Evolutionary conservation across 2,329 filamentous ascomycete genomes (phyloP).

Genomic region (Ascochyta viciae-villosae): DNA sequence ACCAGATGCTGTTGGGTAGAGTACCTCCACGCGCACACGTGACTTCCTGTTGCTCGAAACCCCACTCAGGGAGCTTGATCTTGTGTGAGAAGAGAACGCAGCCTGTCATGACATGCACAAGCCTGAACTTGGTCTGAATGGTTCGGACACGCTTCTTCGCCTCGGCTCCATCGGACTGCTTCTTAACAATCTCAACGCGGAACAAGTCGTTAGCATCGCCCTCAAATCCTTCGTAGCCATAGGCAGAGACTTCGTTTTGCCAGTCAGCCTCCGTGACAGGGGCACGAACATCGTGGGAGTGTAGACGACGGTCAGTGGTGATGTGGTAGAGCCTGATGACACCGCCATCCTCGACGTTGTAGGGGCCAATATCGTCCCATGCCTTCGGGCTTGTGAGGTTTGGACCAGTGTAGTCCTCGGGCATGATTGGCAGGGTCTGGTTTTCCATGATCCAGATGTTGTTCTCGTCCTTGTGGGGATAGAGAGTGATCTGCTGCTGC

Average conservation of each 20-base stretch:
- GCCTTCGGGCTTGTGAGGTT: conserved; percentile 80
- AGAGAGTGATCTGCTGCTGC: conserved; percentile 97
- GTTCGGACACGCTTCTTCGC: conserved; percentile 88
- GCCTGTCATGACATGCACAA: conserved; percentile 95
- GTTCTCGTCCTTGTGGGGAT: conserved; percentile 99
- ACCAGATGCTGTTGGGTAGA: conserved; percentile 96
- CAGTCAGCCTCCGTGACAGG: conserved; percentile 62
- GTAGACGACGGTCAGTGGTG: conserved; percentile 84
- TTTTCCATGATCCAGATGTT: conserved; percentile 95
- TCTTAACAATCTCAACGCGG: conserved; percentile 92
- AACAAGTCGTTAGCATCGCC: conserved; percentile 97
- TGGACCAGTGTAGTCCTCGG: conserved; percentile 75
- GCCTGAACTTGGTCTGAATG: conserved; percentile 95
- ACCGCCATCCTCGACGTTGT: conserved; percentile 78
- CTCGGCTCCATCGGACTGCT: conserved; percentile 76
- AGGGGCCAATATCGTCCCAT: conserved; percentile 78
- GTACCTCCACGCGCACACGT: conserved; percentile 92
- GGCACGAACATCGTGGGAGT: conserved; percentile 89
- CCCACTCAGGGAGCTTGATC: conserved; percentile 98
- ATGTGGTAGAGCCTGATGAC: conserved; percentile 84
- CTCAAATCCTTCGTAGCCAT: conserved; percentile 95
- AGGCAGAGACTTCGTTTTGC: conserved; percentile 96
- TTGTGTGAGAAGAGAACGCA: conserved; percentile 98
- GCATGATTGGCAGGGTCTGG: conserved; percentile 75
- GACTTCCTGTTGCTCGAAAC: conserved; percentile 98